A percentile compares a stretch with the other conserved stretches of the same genome.
phyloP scores from a whole-genome alignment of 345 rosid species.

The Atalantia buxifolia region DNA sequence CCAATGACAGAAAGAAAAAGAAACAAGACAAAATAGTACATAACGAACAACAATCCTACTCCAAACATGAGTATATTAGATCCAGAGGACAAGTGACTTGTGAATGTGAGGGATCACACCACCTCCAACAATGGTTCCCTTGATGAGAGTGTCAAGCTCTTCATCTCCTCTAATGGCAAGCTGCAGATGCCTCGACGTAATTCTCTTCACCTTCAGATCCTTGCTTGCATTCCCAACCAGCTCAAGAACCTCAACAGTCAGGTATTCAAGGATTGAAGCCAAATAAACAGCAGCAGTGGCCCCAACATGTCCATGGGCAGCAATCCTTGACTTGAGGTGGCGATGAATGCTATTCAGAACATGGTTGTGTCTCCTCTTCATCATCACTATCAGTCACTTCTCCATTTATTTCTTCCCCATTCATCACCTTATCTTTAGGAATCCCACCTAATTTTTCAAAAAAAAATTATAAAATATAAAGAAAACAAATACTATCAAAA shows the following conservation, averaged over 20 bases:
- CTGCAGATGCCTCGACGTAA: conserved; percentile 53
- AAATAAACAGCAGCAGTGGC: conserved; percentile 75
- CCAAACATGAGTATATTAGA: too few relatives aligned
- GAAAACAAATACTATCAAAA: too few relatives aligned
- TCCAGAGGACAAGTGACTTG: conserved; percentile 79
- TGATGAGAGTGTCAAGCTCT: conserved; percentile 64
- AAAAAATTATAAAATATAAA: too few relatives aligned
- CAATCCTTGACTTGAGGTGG: conserved; percentile 51
- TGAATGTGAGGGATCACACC: conserved; percentile 92
- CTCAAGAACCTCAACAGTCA: conserved; percentile 78
- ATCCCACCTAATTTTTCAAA: too few relatives aligned
- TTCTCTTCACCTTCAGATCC: conserved; percentile 76
- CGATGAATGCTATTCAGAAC: conserved; percentile 80
- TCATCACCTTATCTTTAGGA: too few relatives aligned
- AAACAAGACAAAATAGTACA: too few relatives aligned
- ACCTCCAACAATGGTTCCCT: conserved; percentile 66
- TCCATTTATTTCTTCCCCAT: too few relatives aligned
- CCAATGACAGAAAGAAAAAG: too few relatives aligned
- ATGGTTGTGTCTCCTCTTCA: too few relatives aligned
- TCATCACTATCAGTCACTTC: too few relatives aligned
- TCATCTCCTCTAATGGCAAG: conserved; percentile 53
- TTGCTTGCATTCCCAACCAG: conserved; percentile 73
- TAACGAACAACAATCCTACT: too few relatives aligned
- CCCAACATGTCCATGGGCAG: conserved; percentile 71
- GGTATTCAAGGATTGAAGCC: conserved; percentile 66